phyloP scores from a whole-genome alignment of 2,329 filamentous ascomycete genomes.

The Erysiphe pulchra region DNA sequence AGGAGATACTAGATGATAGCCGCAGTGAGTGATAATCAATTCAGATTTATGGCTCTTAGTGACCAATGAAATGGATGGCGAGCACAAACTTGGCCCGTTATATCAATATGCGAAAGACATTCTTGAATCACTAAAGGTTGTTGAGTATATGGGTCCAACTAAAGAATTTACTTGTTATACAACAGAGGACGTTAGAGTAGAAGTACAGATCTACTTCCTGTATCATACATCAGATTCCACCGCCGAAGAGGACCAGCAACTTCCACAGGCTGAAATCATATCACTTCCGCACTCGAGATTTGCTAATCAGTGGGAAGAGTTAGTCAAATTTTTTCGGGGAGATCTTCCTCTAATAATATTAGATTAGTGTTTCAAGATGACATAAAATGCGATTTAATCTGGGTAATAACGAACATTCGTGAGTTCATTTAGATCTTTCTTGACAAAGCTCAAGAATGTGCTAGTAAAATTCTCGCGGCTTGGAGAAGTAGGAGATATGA shows the following conservation, averaged over 20 bases:
- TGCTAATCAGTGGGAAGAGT: constrained; percentile 10
- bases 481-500: constrained; percentile 83
- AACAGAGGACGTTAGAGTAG: constrained; percentile 3
- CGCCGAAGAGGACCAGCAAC: constrained; percentile 1
- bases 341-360: neutral
- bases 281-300: constrained; percentile 9
- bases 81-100: constrained; percentile 2
- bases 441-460: neutral
- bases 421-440: neutral
- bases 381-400: constrained; percentile 9
- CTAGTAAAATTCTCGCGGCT: constrained; percentile 1
- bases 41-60: neutral
- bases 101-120: constrained; percentile 2
- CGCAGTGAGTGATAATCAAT: constrained; percentile 2
- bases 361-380: constrained; percentile 12
- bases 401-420: constrained; percentile 11
- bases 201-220: constrained; percentile 6
- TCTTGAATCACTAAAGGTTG: constrained; percentile 7
- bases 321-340: neutral
- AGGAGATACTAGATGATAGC: constrained; percentile 5
- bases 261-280: constrained; percentile 7
- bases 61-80: neutral
- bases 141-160: constrained; percentile 7
- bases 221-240: neutral
- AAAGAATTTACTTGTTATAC: constrained; percentile 2